Conservation (phyloP, 495 filamentous ascomycete genomes). For the Melanomma pulvis-pyrius region DNA sequence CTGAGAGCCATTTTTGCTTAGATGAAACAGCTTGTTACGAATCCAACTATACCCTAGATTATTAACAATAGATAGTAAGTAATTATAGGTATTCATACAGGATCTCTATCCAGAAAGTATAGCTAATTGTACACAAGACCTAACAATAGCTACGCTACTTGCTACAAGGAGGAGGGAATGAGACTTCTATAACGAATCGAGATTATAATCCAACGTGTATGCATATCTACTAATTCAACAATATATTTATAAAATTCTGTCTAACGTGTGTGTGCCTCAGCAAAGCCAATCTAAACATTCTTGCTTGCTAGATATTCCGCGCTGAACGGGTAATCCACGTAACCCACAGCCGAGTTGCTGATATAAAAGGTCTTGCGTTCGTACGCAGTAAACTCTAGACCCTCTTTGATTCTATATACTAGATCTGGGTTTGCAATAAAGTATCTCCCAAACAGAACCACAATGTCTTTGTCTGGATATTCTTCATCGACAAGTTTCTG, state of each 20-base stretch:
- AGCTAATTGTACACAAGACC: too few relatives aligned
- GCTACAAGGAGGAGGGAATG: too few relatives aligned
- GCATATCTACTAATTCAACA: background rate
- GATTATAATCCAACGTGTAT: background rate
- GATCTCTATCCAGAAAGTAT: too few relatives aligned
- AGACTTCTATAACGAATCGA: too few relatives aligned
- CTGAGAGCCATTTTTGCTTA: too few relatives aligned
- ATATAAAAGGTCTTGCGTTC: slow-evolving; percentile 63
- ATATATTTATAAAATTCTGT: background rate
- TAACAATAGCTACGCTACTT: too few relatives aligned
- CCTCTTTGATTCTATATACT: slow-evolving; percentile 60
- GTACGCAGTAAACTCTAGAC: slow-evolving; percentile 58
- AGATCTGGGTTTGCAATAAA: slow-evolving; percentile 76
- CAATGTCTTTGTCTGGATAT: slow-evolving; percentile 55
- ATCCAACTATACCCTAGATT: too few relatives aligned
- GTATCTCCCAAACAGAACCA: slow-evolving; percentile 59
- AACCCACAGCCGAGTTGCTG: slow-evolving; percentile 56
- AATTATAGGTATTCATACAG: too few relatives aligned
- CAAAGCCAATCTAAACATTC: background rate
- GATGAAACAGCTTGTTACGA: too few relatives aligned
- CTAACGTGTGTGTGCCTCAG: background rate
- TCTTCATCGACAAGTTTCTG: slow-evolving; percentile 55
- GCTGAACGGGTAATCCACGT: slow-evolving; percentile 66
- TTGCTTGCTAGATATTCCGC: slow-evolving; percentile 46
- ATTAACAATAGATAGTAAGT: too few relatives aligned